Percentiles rank a stretch among this genome's conserved stretches.
These are phyloP conservation scores for Populus hybrid DNA, from an alignment of 441 rosid species.

Conservation along the genomic window DNA sequence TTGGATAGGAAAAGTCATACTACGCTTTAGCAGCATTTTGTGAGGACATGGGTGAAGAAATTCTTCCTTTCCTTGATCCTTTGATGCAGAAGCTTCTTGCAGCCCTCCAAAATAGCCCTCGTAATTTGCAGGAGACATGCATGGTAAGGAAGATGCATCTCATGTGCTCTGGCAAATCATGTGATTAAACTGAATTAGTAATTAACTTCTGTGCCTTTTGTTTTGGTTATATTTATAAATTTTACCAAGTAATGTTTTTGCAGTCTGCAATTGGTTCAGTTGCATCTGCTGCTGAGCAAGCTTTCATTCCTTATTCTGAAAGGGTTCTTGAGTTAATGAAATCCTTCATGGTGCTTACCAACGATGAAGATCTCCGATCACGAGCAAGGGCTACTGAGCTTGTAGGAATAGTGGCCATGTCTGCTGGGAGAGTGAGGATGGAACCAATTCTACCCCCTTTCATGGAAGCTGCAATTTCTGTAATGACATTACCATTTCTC, in stretches of 20 bases:
- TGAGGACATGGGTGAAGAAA: no score
- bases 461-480: constrained; percentile 95
- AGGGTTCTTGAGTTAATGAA: constrained; percentile 87
- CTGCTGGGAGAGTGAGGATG: constrained; percentile 83
- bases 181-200: no score
- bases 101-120: no score
- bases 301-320: constrained; percentile 95
- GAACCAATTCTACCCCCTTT: constrained; percentile 81
- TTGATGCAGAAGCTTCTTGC: no score
- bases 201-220: no score
- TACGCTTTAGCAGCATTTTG: no score
- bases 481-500: constrained; percentile 36
- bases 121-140: no score
- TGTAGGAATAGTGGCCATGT: constrained; percentile 98
- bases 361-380: constrained; percentile 87
- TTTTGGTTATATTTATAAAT: no score
- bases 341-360: constrained; percentile 86
- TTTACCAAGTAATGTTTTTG: constrained; percentile 26
- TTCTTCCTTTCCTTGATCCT: no score
- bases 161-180: no score
- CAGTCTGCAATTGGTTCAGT: constrained; percentile 99
- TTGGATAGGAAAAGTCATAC: no score
- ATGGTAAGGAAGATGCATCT: no score
- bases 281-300: constrained; percentile 98
- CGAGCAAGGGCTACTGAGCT: constrained; percentile 99